Base-by-base conservation (phyloP, 106 monocot genomes). In the Dendrobium catenatum region DNA sequence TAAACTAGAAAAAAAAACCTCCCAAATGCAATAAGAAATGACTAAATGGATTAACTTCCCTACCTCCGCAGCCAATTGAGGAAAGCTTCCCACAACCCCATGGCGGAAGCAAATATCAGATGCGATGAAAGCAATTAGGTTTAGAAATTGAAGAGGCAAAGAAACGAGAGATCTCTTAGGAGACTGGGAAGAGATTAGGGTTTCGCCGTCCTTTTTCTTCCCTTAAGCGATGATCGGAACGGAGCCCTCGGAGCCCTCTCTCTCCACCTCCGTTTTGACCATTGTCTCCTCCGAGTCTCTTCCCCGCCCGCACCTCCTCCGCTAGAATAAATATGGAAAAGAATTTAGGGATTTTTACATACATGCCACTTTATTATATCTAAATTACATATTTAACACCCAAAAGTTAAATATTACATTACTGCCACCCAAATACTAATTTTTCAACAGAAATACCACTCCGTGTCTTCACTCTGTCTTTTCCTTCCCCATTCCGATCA, bases 61-160 rank as follows among this genome's bases (percentile, higher is more conserved):
- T 33, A 97, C 97, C 94, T 97, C 61, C 97, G 80, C 42, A 97
- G 92, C 97, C 97, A 97, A 80, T 94, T 92, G 83, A 97, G 92
- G 79, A 97, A 89, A 76, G 90, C 85, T 79, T 97, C 94, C 97
- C 92, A 94, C 56, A 94, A 76, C 13, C 90, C 92, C 97, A 97
- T 97, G 78, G 83, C 76, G 66, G 43, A 43, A 47, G 54, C 76
- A 29, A 79, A 79, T 54, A 19, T 8, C 31, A 4, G 24, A 61
- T 19, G 46, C 18, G 42, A 29, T 17, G 31, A 77, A 76, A 11
- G 49, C 76, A 49, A n/a, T 11, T 20, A 2, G 19, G 22, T 19
- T 44, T 44, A 37, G 27, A 74, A 40, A 13, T 33, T 29, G 72
- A 40, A 5, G 43, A 42, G n/a, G 74, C 19, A n/a, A 74, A 7